Conservation (phyloP, 768 basidiomycete species). For the Suillus occidentalis region DNA sequence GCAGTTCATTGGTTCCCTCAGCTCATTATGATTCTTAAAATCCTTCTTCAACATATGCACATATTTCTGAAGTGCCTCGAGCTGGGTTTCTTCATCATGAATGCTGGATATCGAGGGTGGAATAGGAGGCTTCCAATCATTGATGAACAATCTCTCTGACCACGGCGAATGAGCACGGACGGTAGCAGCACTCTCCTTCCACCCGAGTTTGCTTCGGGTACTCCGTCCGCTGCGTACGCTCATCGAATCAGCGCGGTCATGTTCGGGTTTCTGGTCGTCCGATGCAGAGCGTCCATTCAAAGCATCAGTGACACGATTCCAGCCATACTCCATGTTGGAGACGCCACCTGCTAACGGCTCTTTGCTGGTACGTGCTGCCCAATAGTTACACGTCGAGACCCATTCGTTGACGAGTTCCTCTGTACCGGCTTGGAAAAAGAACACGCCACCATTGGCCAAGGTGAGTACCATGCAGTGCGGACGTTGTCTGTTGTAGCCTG, state of each 20-base stretch:
- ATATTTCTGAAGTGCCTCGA: constrained; percentile 87
- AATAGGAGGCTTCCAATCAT: constrained; percentile 93
- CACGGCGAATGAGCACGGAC: constrained; percentile 73
- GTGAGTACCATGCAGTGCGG: constrained; percentile 96
- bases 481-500: constrained; percentile 87
- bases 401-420: constrained; percentile 99
- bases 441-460: constrained; percentile 84
- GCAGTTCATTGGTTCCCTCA: constrained; percentile 80
- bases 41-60: constrained; percentile 74
- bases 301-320: constrained; percentile 75
- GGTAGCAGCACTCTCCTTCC: constrained; percentile 67
- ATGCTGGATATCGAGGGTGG: constrained; percentile 80
- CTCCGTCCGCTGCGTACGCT: constrained; percentile 80
- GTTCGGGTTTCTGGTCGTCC: constrained; percentile 51
- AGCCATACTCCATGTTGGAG: constrained; percentile 99
- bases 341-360: constrained; percentile 96
- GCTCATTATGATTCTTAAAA: constrained; percentile 77
- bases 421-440: constrained; percentile 98
- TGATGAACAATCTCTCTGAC: constrained; percentile 74
- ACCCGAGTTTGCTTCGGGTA: constrained; percentile 68
- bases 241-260: constrained; percentile 56
- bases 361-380: constrained; percentile 94
- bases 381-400: constrained; percentile 99
- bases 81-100: constrained; percentile 90
- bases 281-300: constrained; percentile 54